Evolutionary conservation across 2,329 filamentous ascomycete genomes (phyloP).

Genomic region (Myriosclerotinia duriaeana): DNA sequence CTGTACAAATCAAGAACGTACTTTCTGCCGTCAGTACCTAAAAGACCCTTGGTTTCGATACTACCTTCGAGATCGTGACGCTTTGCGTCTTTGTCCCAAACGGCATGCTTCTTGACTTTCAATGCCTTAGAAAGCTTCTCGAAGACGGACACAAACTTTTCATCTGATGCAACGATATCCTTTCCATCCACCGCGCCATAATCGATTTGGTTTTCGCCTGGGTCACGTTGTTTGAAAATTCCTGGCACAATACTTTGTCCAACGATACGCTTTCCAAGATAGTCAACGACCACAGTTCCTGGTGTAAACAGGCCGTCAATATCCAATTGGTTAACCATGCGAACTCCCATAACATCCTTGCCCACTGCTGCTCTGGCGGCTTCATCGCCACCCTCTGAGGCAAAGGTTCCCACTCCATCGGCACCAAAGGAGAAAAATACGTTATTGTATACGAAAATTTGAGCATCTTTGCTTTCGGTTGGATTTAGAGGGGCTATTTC

Average conservation of each 20-base stretch:
- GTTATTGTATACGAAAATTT: conserved; percentile 99
- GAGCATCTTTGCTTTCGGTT: conserved; percentile 85
- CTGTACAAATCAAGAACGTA: conserved; percentile 97
- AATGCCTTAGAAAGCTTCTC: conserved; percentile 87
- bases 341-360: conserved; percentile 93
- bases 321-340: conserved; percentile 94
- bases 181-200: conserved; percentile 98
- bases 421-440: conserved; percentile 99
- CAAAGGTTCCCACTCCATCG: conserved; percentile 95
- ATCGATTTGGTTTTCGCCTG: conserved; percentile 97
- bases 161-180: conserved; percentile 87
- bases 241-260: conserved; percentile 97
- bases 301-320: conserved; percentile 93
- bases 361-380: conserved; percentile 93
- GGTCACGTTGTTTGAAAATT: conserved; percentile 98
- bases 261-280: conserved; percentile 93
- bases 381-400: conserved; percentile 93
- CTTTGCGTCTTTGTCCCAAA: conserved; percentile 96
- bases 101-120: conserved; percentile 88
- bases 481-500: conserved; percentile 94
- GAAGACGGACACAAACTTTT: conserved; percentile 80
- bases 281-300: conserved; percentile 94
- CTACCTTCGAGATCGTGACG: conserved; percentile 90
- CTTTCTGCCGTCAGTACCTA: conserved; percentile 93
- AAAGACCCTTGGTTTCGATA: conserved; percentile 95